These are phyloP conservation scores for Oryza meyeriana DNA, from an alignment of 176 grass and related monocot genomes.

Conservation along the genomic window DNA sequence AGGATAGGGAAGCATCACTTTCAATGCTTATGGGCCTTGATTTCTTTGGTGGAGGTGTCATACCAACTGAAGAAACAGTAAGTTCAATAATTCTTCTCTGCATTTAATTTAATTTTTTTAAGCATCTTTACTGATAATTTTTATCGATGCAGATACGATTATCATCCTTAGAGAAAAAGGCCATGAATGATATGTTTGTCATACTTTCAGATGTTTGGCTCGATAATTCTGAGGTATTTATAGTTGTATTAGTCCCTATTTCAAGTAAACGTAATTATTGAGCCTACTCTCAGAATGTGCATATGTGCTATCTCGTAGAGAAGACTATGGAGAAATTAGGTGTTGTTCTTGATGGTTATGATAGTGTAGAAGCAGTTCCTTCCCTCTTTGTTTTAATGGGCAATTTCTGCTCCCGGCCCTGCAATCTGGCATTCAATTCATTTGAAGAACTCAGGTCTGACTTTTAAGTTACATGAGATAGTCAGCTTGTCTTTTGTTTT, in stretches of 20 bases:
- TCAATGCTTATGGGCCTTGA: conserved; percentile 85
- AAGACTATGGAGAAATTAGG: conserved; percentile 92
- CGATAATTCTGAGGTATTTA: conserved; percentile 81
- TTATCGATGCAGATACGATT: conserved; percentile 60
- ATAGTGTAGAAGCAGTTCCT: conserved; percentile 84
- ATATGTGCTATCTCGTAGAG: conserved; percentile 50
- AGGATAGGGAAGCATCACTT: conserved; percentile 74
- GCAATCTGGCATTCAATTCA: conserved; percentile 82
- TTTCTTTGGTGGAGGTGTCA: conserved; percentile 84
- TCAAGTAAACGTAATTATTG: conserved; percentile 1
- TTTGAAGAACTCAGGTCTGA: conserved; percentile 81
- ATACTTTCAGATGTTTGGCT: conserved; percentile 94
- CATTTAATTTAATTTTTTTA: not conserved
- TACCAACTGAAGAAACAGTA: conserved; percentile 88
- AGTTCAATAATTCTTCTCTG: conserved; percentile 3
- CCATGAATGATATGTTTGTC: conserved; percentile 96
- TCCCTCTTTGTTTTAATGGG: conserved; percentile 96
- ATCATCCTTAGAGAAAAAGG: conserved; percentile 72
- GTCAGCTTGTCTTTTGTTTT: not conserved
- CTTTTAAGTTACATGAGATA: conserved; percentile 4
- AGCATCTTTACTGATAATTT: conserved; percentile 12
- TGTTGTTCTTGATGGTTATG: conserved; percentile 85
- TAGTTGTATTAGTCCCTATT: conserved; percentile 31
- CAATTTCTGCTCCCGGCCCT: conserved; percentile 86
- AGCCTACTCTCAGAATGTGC: conserved; percentile 29